These are phyloP conservation scores for Takashimella tepidaria DNA, from an alignment of 1,284 basidiomycete genomes.

Conservation along the genomic window DNA sequence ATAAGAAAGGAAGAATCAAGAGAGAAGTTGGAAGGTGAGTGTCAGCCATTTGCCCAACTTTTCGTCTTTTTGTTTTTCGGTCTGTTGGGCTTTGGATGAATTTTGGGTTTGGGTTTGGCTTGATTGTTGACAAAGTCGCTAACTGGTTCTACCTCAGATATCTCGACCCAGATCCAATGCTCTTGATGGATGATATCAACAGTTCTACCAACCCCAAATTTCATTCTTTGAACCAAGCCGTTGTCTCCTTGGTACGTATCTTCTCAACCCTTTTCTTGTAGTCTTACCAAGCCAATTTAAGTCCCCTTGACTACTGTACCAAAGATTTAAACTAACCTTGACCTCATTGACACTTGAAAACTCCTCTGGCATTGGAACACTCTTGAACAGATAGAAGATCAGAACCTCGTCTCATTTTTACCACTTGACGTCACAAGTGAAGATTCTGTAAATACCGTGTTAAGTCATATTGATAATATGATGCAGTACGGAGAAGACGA, in stretches of 20 bases:
- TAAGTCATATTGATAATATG: constrained; percentile 94
- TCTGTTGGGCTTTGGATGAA: not conserved
- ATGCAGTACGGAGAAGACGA: constrained; percentile 96
- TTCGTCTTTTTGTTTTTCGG: not conserved
- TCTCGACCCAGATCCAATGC: constrained; percentile 91
- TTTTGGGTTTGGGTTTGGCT: constrained; percentile 1
- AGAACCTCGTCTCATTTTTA: constrained; percentile 94
- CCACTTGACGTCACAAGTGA: constrained; percentile 87
- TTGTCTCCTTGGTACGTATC: constrained; percentile 77
- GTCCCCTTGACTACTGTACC: no score
- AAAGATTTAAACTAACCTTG: no score
- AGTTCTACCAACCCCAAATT: constrained; percentile 73
- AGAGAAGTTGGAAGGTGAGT: constrained; percentile 66
- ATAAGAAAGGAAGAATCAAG: constrained; percentile 65
- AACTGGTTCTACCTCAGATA: constrained; percentile 55
- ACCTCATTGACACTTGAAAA: no score
- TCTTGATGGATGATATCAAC: constrained; percentile 68
- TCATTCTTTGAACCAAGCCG: constrained; percentile 87
- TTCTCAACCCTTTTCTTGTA: not conserved
- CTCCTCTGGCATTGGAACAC: no score
- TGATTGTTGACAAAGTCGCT: not conserved
- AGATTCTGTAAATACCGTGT: constrained; percentile 81
- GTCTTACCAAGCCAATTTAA: not conserved
- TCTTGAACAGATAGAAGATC: constrained; percentile 97
- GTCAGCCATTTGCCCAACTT: no score